Conservation (phyloP, 768 basidiomycete species). For the Lentinula detonsa region DNA sequence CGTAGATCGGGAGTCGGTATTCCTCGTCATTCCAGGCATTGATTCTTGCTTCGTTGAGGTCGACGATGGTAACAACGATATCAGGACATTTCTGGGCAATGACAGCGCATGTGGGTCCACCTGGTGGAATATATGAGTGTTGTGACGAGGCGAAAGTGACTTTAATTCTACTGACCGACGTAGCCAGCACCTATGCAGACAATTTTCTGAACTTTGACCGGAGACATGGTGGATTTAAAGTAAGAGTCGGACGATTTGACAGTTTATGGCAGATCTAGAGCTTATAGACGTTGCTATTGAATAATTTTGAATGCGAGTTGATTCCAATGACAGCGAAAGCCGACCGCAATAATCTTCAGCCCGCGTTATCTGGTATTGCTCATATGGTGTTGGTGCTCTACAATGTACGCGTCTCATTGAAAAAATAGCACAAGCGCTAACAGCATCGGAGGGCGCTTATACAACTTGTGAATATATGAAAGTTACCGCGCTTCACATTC, state of each 20-base stretch:
- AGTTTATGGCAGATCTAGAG: neutral
- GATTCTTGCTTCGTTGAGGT: slow-evolving; percentile 90
- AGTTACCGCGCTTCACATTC: too few relatives aligned
- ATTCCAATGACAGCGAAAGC: neutral
- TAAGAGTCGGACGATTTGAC: neutral
- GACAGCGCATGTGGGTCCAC: slow-evolving; percentile 93
- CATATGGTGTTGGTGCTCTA: neutral
- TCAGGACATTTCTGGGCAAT: slow-evolving; percentile 92
- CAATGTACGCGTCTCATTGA: too few relatives aligned
- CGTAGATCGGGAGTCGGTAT: slow-evolving; percentile 90
- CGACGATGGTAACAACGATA: slow-evolving; percentile 94
- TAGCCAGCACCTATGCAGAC: slow-evolving; percentile 72
- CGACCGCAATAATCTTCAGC: neutral
- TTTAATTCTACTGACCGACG: slow-evolving; percentile 56
- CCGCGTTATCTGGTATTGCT: neutral
- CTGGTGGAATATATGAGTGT: slow-evolving; percentile 30
- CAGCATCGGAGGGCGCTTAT: too few relatives aligned
- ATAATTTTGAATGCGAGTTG: neutral
- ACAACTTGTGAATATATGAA: too few relatives aligned
- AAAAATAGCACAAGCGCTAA: too few relatives aligned
- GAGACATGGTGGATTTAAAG: neutral
- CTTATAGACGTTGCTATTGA: neutral
- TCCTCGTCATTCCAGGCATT: slow-evolving; percentile 94
- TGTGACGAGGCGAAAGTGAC: slow-evolving; percentile 8
- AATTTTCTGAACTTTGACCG: slow-evolving; percentile 2